Evolutionary conservation across 208 protist species (phyloP).

Genomic region (Trypanosoma conorhini): DNA sequence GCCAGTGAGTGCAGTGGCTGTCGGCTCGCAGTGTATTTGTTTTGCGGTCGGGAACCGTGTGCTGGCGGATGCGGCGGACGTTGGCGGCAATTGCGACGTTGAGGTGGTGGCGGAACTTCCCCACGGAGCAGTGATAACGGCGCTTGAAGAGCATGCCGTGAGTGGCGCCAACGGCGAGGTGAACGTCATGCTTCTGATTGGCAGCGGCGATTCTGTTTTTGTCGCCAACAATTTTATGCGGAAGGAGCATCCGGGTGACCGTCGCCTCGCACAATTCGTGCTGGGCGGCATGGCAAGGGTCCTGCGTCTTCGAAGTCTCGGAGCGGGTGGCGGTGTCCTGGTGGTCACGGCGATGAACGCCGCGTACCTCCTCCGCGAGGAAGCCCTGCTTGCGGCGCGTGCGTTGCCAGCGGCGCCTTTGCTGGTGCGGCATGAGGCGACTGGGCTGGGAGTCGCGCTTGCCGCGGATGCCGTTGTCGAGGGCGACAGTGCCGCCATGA

Average conservation of each 20-base stretch:
- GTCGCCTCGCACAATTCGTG: background rate
- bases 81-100: background rate
- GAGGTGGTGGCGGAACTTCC: constrained; percentile 22
- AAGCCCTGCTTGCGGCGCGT: background rate
- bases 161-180: background rate
- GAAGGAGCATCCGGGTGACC: background rate
- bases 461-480: constrained; percentile 42
- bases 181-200: constrained; percentile 19
- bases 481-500: background rate
- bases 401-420: background rate
- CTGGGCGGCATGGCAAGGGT: constrained; percentile 6
- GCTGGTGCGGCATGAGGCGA: background rate
- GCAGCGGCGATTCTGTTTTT: constrained; percentile 15
- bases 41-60: constrained; percentile 50
- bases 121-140: constrained; percentile 32
- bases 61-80: constrained; percentile 4
- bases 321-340: constrained; percentile 2
- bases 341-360: constrained; percentile 17
- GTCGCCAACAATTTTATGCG: background rate
- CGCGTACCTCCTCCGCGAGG: constrained; percentile 7
- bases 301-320: constrained; percentile 16
- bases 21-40: constrained; percentile 16
- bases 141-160: constrained; percentile 20
- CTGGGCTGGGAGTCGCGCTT: constrained; percentile 44
- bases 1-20: constrained; percentile 44